Conservation (phyloP, 208 protist species). For the Leishmania major region DNA sequence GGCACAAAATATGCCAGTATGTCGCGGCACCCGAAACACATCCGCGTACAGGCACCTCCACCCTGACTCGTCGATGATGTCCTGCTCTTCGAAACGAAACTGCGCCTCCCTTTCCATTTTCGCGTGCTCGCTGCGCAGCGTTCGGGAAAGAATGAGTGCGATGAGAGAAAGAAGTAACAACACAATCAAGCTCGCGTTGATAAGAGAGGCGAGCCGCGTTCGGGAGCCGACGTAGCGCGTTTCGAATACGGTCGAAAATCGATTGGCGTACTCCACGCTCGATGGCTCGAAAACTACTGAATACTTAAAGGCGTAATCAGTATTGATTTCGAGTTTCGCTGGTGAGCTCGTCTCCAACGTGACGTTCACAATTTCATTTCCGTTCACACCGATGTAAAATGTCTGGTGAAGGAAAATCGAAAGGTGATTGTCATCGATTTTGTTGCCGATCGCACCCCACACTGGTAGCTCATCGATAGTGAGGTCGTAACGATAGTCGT, state of each 20-base stretch:
- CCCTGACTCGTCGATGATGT: conserved; percentile 90
- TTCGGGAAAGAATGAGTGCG: conserved; percentile 89
- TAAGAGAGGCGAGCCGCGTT: conserved; percentile 90
- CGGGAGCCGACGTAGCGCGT: conserved; percentile 88
- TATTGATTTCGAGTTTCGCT: conserved; percentile 18
- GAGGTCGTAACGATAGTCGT: conserved; percentile 64
- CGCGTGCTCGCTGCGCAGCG: conserved; percentile 82
- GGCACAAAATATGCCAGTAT: conserved; percentile 75
- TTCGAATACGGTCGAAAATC: conserved; percentile 93
- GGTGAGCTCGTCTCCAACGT: conserved; percentile 51
- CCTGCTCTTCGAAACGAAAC: conserved; percentile 41
- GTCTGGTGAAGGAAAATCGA: conserved; percentile 87
- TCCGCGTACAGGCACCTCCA: conserved; percentile 97
- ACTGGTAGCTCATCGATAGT: conserved; percentile 64
- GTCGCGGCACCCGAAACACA: conserved; percentile 92
- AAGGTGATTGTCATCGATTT: neutral
- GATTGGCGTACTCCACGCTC: conserved; percentile 70
- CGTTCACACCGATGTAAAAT: conserved; percentile 79
- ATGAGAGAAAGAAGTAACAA: conserved; percentile 92
- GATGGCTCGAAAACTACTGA: conserved; percentile 72
- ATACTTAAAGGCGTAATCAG: conserved; percentile 88
- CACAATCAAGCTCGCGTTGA: conserved; percentile 94
- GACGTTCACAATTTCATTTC: conserved; percentile 64
- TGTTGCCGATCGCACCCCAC: conserved; percentile 45
- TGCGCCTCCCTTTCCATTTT: conserved; percentile 72